Evolutionary conservation across 495 filamentous ascomycete genomes (phyloP).

Genomic region (Aspergillus nanangensis): DNA sequence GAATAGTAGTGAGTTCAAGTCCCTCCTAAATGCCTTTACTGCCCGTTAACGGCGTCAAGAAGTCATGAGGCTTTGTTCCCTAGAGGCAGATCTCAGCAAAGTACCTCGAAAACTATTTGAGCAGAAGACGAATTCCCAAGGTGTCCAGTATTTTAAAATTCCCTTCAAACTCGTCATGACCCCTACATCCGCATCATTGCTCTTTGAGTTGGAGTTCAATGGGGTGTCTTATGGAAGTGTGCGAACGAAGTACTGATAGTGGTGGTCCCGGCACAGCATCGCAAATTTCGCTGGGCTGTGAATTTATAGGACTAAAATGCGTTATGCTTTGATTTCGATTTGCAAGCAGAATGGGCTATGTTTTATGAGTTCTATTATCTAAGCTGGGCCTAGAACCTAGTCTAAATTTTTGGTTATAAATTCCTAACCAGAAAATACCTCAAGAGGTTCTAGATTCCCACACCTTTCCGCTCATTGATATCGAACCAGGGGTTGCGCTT

Average conservation of each 20-base stretch:
- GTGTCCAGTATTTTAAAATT: conserved; percentile 15
- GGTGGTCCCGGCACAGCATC: too few relatives aligned
- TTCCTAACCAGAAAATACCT: too few relatives aligned
- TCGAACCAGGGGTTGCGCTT: too few relatives aligned
- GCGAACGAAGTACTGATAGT: conserved; percentile 9
- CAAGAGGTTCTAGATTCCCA: too few relatives aligned
- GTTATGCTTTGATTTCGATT: too few relatives aligned
- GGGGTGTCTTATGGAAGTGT: conserved; percentile 19
- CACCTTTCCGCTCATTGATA: too few relatives aligned
- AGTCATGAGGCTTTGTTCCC: conserved; percentile 9
- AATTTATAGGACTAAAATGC: too few relatives aligned
- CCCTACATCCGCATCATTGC: conserved; percentile 19
- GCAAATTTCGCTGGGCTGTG: too few relatives aligned
- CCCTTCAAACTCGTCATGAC: conserved; percentile 16
- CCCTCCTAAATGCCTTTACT: neutral
- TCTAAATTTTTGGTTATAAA: too few relatives aligned
- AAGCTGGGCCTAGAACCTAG: too few relatives aligned
- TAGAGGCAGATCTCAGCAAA: conserved; percentile 18
- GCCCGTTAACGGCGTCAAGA: conserved; percentile 3
- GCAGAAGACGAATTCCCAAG: conserved; percentile 14
- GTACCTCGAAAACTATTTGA: conserved; percentile 21
- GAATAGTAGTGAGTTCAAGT: conserved; percentile 4
- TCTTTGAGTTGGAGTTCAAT: conserved; percentile 27
- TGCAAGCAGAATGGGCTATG: too few relatives aligned
- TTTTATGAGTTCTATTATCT: too few relatives aligned